These are phyloP conservation scores for Cyclotella cryptica DNA, from an alignment of 108 stramenopile species.

Conservation along the genomic window DNA sequence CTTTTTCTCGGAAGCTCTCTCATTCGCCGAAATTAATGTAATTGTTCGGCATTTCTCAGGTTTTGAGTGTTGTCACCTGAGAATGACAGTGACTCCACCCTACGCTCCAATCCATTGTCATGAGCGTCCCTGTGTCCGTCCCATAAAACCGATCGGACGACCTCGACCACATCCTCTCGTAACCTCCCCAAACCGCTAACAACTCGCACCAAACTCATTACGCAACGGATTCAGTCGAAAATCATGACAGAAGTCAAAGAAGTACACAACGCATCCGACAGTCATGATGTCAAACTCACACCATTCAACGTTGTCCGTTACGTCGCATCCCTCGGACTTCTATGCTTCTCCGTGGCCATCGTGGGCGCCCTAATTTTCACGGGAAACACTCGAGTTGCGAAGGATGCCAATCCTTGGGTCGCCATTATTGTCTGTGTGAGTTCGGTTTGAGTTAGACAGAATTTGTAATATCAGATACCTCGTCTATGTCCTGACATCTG, in stretches of 20 bases:
- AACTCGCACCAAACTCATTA: not conserved
- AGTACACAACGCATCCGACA: not conserved
- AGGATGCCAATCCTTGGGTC: constrained; percentile 58
- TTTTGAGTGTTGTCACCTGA: too few relatives aligned
- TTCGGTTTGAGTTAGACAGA: not conserved
- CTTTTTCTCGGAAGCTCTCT: too few relatives aligned
- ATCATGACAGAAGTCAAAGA: not conserved
- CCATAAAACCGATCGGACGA: too few relatives aligned
- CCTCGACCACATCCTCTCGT: too few relatives aligned
- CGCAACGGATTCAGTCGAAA: too few relatives aligned
- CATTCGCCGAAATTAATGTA: too few relatives aligned
- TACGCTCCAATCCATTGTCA: too few relatives aligned
- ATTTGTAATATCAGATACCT: not conserved
- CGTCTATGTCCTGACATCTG: not conserved
- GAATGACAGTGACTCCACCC: too few relatives aligned
- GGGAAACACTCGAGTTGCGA: constrained; percentile 65
- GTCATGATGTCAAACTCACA: constrained; percentile 38
- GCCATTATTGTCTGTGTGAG: constrained; percentile 58
- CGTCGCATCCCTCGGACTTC: constrained; percentile 48
- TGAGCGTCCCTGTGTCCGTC: too few relatives aligned
- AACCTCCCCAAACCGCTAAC: too few relatives aligned
- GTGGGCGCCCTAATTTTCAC: constrained; percentile 67
- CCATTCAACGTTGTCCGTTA: constrained; percentile 36
- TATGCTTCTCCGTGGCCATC: constrained; percentile 66
- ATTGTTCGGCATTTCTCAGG: too few relatives aligned